Percentiles rank a stretch among this genome's conserved stretches.
phyloP scores from a whole-genome alignment of 345 rosid species.

The Euphorbia peplus region DNA sequence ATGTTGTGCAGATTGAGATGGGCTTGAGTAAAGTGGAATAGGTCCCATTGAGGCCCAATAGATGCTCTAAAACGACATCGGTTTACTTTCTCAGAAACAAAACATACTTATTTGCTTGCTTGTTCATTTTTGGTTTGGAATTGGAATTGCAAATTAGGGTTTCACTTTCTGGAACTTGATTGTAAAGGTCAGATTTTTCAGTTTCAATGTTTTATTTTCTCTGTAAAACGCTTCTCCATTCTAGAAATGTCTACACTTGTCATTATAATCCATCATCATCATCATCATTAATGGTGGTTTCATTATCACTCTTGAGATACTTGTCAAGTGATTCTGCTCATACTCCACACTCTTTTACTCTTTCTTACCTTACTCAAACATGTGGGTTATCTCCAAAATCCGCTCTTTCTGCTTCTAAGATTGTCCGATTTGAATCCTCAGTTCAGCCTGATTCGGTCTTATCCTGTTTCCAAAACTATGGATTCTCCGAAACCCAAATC shows the following conservation, averaged over 20 bases:
- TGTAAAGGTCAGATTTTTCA: neutral
- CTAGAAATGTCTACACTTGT: neutral
- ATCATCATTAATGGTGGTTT: no score
- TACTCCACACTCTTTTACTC: conserved; percentile 18
- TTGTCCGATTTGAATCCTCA: no score
- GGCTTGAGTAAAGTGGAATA: no score
- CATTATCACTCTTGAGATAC: neutral
- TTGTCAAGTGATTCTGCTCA: neutral
- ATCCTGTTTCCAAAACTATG: conserved; percentile 16
- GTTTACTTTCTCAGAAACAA: no score
- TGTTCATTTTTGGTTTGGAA: neutral
- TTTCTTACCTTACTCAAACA: conserved; percentile 35
- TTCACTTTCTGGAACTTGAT: neutral
- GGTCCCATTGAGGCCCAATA: no score
- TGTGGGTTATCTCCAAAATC: conserved; percentile 32
- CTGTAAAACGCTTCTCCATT: neutral
- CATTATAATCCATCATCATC: conserved; percentile 5
- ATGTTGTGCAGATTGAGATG: no score
- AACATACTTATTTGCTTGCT: no score
- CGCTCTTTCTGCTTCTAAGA: no score
- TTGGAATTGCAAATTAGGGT: no score
- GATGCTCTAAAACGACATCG: no score
- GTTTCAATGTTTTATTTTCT: neutral
- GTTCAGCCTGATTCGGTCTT: conserved; percentile 23
- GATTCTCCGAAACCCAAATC: conserved; percentile 31